Evolutionary conservation across 2,329 filamentous ascomycete species (phyloP).

Genomic region (Epichloe gansuensis): DNA sequence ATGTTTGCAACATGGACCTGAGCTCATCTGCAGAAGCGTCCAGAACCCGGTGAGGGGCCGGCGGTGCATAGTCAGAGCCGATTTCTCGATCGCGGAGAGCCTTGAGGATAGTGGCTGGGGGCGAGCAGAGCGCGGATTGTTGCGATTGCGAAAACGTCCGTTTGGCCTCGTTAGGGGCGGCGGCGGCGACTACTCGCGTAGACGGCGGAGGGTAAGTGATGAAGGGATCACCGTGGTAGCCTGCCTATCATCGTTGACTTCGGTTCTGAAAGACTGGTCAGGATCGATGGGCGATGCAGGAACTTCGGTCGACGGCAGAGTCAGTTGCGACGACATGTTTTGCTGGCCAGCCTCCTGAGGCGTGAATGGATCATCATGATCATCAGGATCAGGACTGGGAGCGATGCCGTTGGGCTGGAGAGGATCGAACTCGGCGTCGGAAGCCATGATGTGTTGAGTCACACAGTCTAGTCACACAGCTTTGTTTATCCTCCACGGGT

Average conservation of each 20-base stretch:
- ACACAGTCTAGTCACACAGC: not conserved
- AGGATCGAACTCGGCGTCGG: slow-evolving; percentile 22
- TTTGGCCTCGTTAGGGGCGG: slow-evolving; percentile 18
- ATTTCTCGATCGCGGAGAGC: slow-evolving; percentile 19
- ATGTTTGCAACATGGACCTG: slow-evolving; percentile 41
- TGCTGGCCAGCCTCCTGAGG: slow-evolving; percentile 18
- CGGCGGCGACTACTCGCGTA: slow-evolving; percentile 33
- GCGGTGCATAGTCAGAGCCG: slow-evolving; percentile 32
- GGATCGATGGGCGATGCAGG: slow-evolving; percentile 41
- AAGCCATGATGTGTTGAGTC: slow-evolving; percentile 19
- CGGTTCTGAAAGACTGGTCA: slow-evolving; percentile 36
- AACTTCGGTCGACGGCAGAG: slow-evolving; percentile 45
- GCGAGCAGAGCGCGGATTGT: slow-evolving; percentile 38
- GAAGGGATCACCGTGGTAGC: slow-evolving; percentile 40
- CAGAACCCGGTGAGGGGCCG: slow-evolving; percentile 36
- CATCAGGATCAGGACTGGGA: slow-evolving; percentile 17
- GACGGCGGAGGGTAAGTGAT: slow-evolving; percentile 45
- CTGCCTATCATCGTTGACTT: slow-evolving; percentile 34
- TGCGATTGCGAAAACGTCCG: slow-evolving; percentile 29
- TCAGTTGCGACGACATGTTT: slow-evolving; percentile 34
- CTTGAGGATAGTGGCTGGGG: slow-evolving; percentile 36
- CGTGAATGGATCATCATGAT: slow-evolving; percentile 16
- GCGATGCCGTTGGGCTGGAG: slow-evolving; percentile 23
- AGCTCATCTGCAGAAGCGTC: slow-evolving; percentile 44
- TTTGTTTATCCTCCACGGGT: not conserved